phyloP scores from a whole-genome alignment of 2,329 filamentous ascomycete species.

The Venturia aucupariae region DNA sequence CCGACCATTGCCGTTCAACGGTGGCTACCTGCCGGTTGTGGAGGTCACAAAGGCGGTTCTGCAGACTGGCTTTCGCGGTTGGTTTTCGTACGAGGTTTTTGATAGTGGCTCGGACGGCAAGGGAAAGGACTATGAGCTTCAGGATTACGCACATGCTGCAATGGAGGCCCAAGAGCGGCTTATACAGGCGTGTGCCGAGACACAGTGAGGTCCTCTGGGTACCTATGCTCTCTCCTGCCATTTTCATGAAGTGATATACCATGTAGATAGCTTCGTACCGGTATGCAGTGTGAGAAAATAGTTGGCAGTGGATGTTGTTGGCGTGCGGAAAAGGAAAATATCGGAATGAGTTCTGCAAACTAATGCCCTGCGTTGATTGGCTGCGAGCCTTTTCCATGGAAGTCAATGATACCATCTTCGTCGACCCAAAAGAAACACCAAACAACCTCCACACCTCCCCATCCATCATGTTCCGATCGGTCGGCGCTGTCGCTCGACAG shows the following conservation, averaged over 20 bases:
- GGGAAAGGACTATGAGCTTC: constrained; percentile 30
- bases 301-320: background rate
- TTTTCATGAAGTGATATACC: too few relatives aligned
- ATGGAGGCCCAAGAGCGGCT: constrained; percentile 39
- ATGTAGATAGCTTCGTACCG: too few relatives aligned
- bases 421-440: background rate
- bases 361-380: constrained; percentile 1
- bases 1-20: constrained; percentile 58
- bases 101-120: constrained; percentile 49
- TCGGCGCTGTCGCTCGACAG: constrained; percentile 70
- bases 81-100: constrained; percentile 63
- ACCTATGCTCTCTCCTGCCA: too few relatives aligned
- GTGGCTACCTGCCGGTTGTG: constrained; percentile 60
- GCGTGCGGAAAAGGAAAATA: background rate
- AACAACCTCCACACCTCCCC: constrained; percentile 30
- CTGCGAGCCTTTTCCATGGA: too few relatives aligned
- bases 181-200: constrained; percentile 22
- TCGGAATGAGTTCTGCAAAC: too few relatives aligned
- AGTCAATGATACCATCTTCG: background rate
- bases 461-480: constrained; percentile 76
- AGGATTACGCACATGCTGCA: constrained; percentile 35
- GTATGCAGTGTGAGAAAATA: background rate
- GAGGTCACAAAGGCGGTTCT: constrained; percentile 58
- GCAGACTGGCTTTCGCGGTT: constrained; percentile 56
- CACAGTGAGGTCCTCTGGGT: background rate